A percentile compares a stretch with the other conserved stretches of the same genome.
Conservation (phyloP, 306 rosid genomes). For the Inga leiocalycina region DNA sequence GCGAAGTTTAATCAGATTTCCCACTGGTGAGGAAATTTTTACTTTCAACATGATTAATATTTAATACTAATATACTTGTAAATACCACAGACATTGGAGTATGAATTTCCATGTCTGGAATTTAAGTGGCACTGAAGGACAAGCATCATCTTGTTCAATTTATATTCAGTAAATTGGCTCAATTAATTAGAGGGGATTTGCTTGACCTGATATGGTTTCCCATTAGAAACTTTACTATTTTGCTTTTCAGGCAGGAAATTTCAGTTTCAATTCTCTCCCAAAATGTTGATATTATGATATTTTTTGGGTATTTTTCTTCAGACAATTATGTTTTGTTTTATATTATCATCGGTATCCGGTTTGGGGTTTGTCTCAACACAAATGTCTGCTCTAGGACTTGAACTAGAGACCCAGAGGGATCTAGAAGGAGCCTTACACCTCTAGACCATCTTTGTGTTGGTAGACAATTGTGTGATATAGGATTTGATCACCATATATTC, state of each 20-base stretch:
- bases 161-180: background rate
- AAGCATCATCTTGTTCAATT: background rate
- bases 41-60: background rate
- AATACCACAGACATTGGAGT: background rate
- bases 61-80: background rate
- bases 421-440: too few relatives aligned
- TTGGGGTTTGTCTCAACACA: too few relatives aligned
- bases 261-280: background rate
- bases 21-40: background rate
- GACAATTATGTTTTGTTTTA: background rate
- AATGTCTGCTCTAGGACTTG: too few relatives aligned
- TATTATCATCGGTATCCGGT: too few relatives aligned
- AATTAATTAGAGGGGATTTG: background rate
- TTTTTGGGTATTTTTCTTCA: background rate
- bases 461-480: background rate
- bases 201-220: background rate
- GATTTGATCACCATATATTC: background rate
- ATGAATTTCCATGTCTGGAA: background rate
- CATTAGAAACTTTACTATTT: background rate
- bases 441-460: too few relatives aligned
- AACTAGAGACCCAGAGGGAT: too few relatives aligned
- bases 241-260: background rate
- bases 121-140: background rate
- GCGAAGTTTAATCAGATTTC: slow-evolving; percentile 1
- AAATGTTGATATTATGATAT: background rate